Evolutionary conservation across 352 stramenopile species (phyloP), one percentile per base, ranked within the genome.

Genomic region (Phytophthora nicotianae): DNA sequence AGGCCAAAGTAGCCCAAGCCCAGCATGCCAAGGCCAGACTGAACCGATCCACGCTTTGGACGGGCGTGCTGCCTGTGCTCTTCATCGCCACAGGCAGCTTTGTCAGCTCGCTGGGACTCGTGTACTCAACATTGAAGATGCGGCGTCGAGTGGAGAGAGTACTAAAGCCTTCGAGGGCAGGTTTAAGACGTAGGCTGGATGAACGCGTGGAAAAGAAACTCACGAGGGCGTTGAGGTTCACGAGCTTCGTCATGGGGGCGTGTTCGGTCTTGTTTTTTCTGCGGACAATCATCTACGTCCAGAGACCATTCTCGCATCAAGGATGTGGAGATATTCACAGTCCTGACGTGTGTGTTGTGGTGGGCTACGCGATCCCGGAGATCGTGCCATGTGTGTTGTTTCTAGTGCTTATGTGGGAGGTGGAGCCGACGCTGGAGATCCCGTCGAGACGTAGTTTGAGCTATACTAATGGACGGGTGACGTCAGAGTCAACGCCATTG

Each of bases 381-480:
- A 71, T 91, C 43, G 64, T 93, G 21, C 84, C 86, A 0, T 89
- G 81, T 54, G 62, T 68, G 40, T 65, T 93, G n/a, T 95, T 95
- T 55, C 60, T 95, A 1, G 65, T 90, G 42, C 65, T 95, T n/a
- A 93, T 95, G 86, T 92, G 83, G 83, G 78, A 95, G 24, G 84
- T 93, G 26, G 84, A 95, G 47, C 83, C 86, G 11, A 75, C 83
- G 37, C 61, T 92, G 27, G 75, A 88, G 53, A 77, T 93, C 40
- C 79, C 78, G 26, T 79, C 81, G 1, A 63, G 77, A 4, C 60
- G 81, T 19, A 82, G 76, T 29, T 74, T 82, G 29, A 89, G 77
- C 35, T 72, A 81, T 38, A 75, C 71, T 23, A 74, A 68, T 17
- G 61, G 53, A 19, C 40, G 65, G 19, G 50, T 68, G 5, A 67